Evolutionary conservation across 352 stramenopile genomes (phyloP).

Genomic region (Globisporangium carolinianum): DNA sequence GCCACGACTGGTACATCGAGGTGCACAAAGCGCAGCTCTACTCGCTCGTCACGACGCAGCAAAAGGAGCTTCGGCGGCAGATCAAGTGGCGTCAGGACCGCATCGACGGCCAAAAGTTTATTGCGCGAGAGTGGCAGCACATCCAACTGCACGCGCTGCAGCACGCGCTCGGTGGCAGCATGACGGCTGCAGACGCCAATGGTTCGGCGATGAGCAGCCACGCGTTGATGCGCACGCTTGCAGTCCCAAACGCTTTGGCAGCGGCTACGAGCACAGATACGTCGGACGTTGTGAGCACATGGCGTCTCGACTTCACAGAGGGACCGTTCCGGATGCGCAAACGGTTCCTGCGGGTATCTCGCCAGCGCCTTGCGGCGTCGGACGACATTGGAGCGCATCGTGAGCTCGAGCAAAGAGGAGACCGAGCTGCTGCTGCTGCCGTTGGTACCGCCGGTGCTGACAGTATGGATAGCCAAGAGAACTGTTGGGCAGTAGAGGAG

Average conservation of each 20-base stretch:
- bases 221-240: constrained; percentile 2
- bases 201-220: constrained; percentile 2
- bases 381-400: no score
- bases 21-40: constrained; percentile 29
- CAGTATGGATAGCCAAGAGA: no score
- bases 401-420: not conserved
- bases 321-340: constrained; percentile 63
- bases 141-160: constrained; percentile 23
- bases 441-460: no score
- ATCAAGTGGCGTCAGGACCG: constrained; percentile 64
- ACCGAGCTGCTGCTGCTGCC: not conserved
- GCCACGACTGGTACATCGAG: constrained; percentile 32
- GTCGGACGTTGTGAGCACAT: not conserved
- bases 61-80: constrained; percentile 45
- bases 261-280: not conserved
- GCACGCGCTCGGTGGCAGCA: constrained; percentile 15
- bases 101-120: constrained; percentile 61
- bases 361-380: not conserved
- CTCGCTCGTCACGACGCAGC: constrained; percentile 32
- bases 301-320: constrained; percentile 63
- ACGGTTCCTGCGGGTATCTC: constrained; percentile 18
- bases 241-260: not conserved
- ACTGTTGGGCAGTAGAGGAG: no score
- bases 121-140: constrained; percentile 41
- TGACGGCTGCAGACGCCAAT: constrained; percentile 4